phyloP scores from a whole-genome alignment of 805 yeast genomes.

The Sungouiozyma intestinalis region DNA sequence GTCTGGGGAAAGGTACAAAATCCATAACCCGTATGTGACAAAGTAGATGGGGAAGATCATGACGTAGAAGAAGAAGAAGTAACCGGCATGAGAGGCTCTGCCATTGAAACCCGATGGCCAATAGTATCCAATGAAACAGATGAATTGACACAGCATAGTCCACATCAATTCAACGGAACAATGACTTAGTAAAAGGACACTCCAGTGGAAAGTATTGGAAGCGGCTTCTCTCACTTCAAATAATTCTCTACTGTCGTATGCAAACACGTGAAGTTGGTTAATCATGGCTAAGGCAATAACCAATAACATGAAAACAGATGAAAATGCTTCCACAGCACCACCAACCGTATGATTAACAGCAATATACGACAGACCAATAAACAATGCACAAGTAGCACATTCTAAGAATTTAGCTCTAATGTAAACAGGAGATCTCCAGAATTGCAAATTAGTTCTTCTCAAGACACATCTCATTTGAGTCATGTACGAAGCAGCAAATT shows the following conservation, averaged over 20 bases:
- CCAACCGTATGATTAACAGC: conserved; percentile 47
- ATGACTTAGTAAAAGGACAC: conserved; percentile 40
- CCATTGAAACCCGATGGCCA: conserved; percentile 38
- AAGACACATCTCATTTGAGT: conserved; percentile 38
- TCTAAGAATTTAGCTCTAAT: conserved; percentile 47
- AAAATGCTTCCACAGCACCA: conserved; percentile 57
- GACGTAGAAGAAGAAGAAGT: conserved; percentile 39
- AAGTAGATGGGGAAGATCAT: conserved; percentile 42
- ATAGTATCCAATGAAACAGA: conserved; percentile 36
- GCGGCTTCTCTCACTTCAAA: conserved; percentile 69
- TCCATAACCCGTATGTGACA: conserved; percentile 44
- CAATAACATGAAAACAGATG: conserved; percentile 47
- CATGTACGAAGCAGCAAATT: conserved; percentile 36
- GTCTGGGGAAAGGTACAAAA: conserved; percentile 36
- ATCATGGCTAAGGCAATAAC: conserved; percentile 42
- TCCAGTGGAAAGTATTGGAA: conserved; percentile 61
- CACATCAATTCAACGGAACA: conserved; percentile 38
- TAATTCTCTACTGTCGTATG: conserved; percentile 46
- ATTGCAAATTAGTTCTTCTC: conserved; percentile 45
- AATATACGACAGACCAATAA: conserved; percentile 62
- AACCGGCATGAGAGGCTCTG: conserved; percentile 40
- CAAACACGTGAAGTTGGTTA: conserved; percentile 56
- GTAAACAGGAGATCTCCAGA: conserved; percentile 55
- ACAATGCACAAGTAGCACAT: conserved; percentile 42
- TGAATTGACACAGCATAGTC: conserved; percentile 35